Evolutionary conservation across 345 rosid species (phyloP).

Genomic region (Triadica sebifera): DNA sequence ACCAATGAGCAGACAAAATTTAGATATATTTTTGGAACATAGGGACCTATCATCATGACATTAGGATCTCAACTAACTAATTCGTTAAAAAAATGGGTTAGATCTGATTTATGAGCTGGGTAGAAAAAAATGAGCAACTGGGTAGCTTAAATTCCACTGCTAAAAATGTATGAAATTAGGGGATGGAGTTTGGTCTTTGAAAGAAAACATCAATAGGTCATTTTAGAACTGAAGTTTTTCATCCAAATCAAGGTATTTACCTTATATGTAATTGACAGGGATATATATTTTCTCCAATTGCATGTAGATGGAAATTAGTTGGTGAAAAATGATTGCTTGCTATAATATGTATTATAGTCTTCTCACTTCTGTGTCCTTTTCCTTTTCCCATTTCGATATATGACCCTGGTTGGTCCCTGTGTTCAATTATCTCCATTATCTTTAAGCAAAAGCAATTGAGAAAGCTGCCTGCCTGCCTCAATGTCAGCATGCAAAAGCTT

Average conservation of each 20-base stretch:
- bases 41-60: slow-evolving; percentile 20
- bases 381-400: not conserved
- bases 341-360: not conserved
- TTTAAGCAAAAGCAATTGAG: slow-evolving; percentile 30
- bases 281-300: slow-evolving; percentile 6
- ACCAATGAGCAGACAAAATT: not conserved
- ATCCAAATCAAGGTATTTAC: not conserved
- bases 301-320: slow-evolving; percentile 11
- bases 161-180: not conserved
- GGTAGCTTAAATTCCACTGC: not conserved
- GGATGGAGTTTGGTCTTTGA: not conserved
- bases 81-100: not conserved
- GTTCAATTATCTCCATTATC: slow-evolving; percentile 26
- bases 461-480: slow-evolving; percentile 16
- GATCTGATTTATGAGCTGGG: not conserved
- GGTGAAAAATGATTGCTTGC: slow-evolving; percentile 4
- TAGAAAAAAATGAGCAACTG: not conserved
- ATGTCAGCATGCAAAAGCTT: slow-evolving; percentile 16
- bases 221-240: not conserved
- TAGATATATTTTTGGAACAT: not conserved
- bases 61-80: slow-evolving; percentile 20
- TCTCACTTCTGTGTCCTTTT: not conserved
- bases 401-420: not conserved
- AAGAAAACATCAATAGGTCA: not conserved
- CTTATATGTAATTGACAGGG: not conserved